Conservation (phyloP, 2,329 filamentous ascomycete species). For the Calonectria pteridis region DNA sequence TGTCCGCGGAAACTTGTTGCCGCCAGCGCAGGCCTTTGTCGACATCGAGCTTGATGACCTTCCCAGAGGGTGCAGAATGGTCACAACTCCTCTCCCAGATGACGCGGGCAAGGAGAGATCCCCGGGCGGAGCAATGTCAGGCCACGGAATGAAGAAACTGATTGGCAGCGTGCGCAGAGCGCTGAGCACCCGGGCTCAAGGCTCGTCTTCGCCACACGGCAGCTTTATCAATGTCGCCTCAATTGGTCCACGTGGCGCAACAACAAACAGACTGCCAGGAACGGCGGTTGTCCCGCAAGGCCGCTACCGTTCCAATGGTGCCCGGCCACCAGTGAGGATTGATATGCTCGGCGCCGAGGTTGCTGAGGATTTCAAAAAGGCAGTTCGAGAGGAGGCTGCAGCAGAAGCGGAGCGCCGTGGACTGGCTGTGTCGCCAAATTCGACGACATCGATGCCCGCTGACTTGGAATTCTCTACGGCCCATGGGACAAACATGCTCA, state of each 20-base stretch:
- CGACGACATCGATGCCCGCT: conserved; percentile 43
- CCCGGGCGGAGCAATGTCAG: conserved; percentile 71
- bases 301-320: conserved; percentile 57
- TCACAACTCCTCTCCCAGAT: conserved; percentile 63
- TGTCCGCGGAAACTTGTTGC: conserved; percentile 86
- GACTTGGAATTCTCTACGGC: conserved; percentile 58
- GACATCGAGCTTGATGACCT: conserved; percentile 70
- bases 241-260: conserved; percentile 64
- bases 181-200: conserved; percentile 72
- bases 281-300: conserved; percentile 72
- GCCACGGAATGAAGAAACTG: conserved; percentile 85
- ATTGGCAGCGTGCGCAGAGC: conserved; percentile 88
- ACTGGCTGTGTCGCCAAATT: conserved; percentile 37
- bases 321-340: conserved; percentile 73
- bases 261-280: conserved; percentile 69
- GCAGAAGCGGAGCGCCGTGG: conserved; percentile 48
- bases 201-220: conserved; percentile 58
- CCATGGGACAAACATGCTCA: conserved; percentile 55
- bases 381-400: conserved; percentile 74
- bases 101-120: conserved; percentile 57
- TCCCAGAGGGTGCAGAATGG: conserved; percentile 61
- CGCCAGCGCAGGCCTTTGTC: conserved; percentile 85
- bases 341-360: conserved; percentile 86
- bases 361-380: conserved; percentile 82
- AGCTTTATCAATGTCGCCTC: conserved; percentile 62